These are phyloP conservation scores for Sequoia sempervirens DNA, from an alignment of 75 land plant species.

Conservation along the genomic window DNA sequence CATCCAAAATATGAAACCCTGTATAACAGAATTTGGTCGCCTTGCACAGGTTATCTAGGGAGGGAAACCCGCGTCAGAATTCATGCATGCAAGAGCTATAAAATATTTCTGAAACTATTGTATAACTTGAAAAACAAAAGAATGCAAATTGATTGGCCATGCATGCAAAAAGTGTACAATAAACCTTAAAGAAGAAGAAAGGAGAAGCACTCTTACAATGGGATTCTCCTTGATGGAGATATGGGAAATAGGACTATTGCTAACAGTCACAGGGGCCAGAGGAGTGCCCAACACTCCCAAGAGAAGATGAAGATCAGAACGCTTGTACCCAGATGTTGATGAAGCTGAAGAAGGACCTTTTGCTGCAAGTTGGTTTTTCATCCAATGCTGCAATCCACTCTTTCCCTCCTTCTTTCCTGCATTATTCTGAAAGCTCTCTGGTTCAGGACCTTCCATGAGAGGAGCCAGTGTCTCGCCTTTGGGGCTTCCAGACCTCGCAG, in stretches of 20 bases:
- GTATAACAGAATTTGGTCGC: background rate
- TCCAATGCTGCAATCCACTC: conserved; percentile 28
- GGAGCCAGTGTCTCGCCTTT: conserved; percentile 49
- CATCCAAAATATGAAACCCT: background rate
- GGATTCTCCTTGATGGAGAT: conserved; percentile 62
- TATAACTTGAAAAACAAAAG: background rate
- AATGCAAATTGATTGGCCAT: background rate
- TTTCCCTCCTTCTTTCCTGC: conserved; percentile 5
- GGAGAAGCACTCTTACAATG: conserved; percentile 38
- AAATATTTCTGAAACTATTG: background rate
- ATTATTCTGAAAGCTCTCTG: conserved; percentile 19
- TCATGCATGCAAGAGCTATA: background rate
- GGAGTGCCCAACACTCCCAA: conserved; percentile 82
- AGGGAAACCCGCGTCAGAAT: background rate
- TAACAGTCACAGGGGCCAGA: conserved; percentile 66
- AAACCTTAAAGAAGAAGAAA: background rate
- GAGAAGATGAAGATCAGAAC: conserved; percentile 70
- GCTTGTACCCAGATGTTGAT: conserved; percentile 13
- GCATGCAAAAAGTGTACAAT: background rate
- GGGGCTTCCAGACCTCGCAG: conserved; percentile 47
- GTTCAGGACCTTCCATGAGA: conserved; percentile 67
- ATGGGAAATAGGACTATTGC: conserved; percentile 51
- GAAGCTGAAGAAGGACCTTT: conserved; percentile 7
- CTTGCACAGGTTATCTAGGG: background rate
- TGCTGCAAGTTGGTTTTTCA: conserved; percentile 35